Evolutionary conservation across 345 rosid genomes (phyloP).

Genomic region (Populus alba): DNA sequence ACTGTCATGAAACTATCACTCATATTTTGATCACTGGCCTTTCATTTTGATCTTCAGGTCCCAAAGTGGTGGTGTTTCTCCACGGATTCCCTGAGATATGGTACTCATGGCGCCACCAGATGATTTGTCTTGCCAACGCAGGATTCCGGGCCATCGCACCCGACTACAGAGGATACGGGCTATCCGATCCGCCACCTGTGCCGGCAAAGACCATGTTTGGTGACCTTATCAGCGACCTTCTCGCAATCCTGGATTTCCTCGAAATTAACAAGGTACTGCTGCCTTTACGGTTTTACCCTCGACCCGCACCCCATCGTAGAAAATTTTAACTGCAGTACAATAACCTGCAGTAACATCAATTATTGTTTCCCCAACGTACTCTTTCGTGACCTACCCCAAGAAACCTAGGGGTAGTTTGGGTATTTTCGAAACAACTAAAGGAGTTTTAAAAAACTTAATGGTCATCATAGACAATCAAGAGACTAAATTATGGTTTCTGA

Average conservation of each 20-base stretch:
- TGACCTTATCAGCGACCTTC: constrained; percentile 36
- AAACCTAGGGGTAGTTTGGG: too few species aligned
- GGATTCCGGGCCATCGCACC: constrained; percentile 54
- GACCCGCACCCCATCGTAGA: too few species aligned
- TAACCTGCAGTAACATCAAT: too few species aligned
- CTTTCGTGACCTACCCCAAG: too few species aligned
- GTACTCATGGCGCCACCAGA: constrained; percentile 65
- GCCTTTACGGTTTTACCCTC: background rate
- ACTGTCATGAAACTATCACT: background rate
- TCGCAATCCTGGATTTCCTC: constrained; percentile 41
- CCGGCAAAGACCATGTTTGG: constrained; percentile 37
- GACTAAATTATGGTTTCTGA: too few species aligned
- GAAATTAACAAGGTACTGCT: constrained; percentile 32
- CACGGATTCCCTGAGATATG: constrained; percentile 69
- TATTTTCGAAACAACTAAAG: too few species aligned
- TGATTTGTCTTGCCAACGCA: constrained; percentile 42
- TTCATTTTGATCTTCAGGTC: constrained; percentile 17
- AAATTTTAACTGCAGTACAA: too few species aligned
- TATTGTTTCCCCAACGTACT: too few species aligned
- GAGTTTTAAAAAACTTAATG: too few species aligned
- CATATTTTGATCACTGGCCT: background rate
- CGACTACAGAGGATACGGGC: constrained; percentile 51
- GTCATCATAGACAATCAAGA: too few species aligned
- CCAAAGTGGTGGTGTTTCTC: constrained; percentile 43
- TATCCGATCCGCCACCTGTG: constrained; percentile 46